Evolutionary conservation across 192 early-diverging fungal genomes (phyloP), one percentile per base, ranked within the genome.

Genomic region (Coemansia sp.): DNA sequence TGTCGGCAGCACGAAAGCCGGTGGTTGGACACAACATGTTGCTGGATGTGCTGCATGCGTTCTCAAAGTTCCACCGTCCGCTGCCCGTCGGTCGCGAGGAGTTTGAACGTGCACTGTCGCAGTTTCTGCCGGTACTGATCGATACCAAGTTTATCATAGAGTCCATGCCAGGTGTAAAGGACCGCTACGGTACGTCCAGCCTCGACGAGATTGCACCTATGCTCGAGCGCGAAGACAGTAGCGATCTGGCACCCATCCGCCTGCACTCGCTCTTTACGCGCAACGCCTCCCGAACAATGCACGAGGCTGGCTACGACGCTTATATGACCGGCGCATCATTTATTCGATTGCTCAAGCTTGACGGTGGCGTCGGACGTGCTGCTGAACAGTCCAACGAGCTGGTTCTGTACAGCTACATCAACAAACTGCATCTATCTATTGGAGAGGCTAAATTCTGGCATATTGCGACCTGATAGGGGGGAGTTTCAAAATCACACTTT

Each of bases 281-380:
- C 51, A 84, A 87, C 22, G 62, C 58, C 30, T 60, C 69, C 14
- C 65, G 73, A 1, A 83, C 73, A 44, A 86, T 86, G 68, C 95
- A 98, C 66, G 95, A 98, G 66, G 95, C 95, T 12, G 95, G 90
- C 3, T 98, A 87, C 65, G 95, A 98, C 73, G 93, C 93, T 0
- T 94, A 91, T 69, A 86, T 89, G 55, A 98, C 95, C 4, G 95
- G 95, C 7, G 82, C 87, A 19, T 78, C 87, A 0, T 96, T 92
- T 67, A 73, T 93, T 23, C 83, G 87, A 2, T 84, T 95, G 69
- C 69, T 78, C 34, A 64, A 81, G 9, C 79, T 74, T 5, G 76
- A 64, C 18, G 68, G 74, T 53, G 70, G 67, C 41, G 60, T 71
- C 23, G 24, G 65, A 34, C 58, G 67, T 51, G 38, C 62, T 26